phyloP scores from a whole-genome alignment of 2,329 filamentous ascomycete genomes.

The Coniella lustricola region DNA sequence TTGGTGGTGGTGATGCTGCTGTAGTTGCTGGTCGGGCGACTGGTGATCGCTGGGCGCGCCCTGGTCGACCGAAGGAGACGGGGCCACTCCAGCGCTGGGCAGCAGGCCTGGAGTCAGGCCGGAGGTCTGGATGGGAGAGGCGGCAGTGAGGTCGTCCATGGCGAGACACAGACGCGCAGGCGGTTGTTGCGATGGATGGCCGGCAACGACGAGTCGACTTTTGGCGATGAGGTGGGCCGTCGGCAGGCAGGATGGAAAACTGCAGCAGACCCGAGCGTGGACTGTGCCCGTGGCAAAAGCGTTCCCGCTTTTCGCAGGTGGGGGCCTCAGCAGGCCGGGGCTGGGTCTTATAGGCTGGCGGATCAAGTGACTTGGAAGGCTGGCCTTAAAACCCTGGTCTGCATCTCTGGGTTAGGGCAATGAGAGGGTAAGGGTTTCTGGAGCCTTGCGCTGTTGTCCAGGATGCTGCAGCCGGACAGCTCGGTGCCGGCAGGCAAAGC shows the following conservation, averaged over 20 bases:
- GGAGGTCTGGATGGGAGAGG: neutral
- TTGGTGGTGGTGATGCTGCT: neutral
- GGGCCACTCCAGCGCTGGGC: neutral
- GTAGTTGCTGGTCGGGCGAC: neutral
- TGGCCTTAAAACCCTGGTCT: too few relatives aligned
- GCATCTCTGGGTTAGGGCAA: too few relatives aligned
- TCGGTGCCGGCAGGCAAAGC: too few relatives aligned
- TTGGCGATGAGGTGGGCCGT: neutral
- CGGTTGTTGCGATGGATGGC: neutral
- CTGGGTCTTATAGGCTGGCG: neutral
- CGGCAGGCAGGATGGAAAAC: slow-evolving; percentile 6
- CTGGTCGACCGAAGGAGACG: neutral
- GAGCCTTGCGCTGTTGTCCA: too few relatives aligned
- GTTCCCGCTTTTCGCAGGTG: neutral
- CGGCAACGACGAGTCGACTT: neutral
- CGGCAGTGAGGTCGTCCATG: slow-evolving; percentile 2
- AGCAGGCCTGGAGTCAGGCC: neutral
- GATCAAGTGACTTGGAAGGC: too few relatives aligned
- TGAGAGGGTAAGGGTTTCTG: too few relatives aligned
- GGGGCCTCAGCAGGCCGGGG: neutral
- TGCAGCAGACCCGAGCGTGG: neutral
- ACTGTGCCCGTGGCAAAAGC: slow-evolving; percentile 8
- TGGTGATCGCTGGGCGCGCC: neutral
- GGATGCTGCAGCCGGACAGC: too few relatives aligned
- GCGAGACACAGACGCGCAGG: neutral